Evolutionary conservation across 2,329 filamentous ascomycete species (phyloP), one percentile per base, ranked within the genome.

Genomic region (Arthrobotrys pseudoclavata): DNA sequence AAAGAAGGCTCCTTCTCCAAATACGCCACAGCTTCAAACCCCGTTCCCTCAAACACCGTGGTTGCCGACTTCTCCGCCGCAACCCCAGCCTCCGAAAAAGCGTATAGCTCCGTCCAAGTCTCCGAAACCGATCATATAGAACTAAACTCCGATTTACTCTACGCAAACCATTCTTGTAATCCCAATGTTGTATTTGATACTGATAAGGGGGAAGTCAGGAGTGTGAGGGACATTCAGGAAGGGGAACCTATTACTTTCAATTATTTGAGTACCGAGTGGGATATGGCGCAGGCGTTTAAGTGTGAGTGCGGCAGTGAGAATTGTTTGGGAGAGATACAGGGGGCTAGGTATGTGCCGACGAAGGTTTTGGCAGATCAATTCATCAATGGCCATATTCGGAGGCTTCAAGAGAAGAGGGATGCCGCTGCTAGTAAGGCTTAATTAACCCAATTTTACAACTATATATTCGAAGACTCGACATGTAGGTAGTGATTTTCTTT

Each of bases 181-280:
- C 89, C 89, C 24, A 88, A 88, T 82, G 85, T 91, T 76, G 88
- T 90, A 79, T 90, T 91, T 79, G 89, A 91, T 82, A 89, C 86
- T 50, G 83, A 84, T 72, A 87, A 86, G 82, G 84, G 87, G 79
- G 87, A 87, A 80, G 84, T 92, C 79, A 84, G 90, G 26, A 89
- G 88, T 10, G 88, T 87, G 22, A 85, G 86, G 67, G 88, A 89
- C 37, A 85, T 90, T 64, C 82, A 84, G 66, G 82, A 84, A 3
- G 88, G 87, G 60, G 87, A 90, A 76, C 89, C 90, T 82, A 84
- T 90, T 55, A 89, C 88, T 82, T 93, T 92, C 85, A 93, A 92
- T 84, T 93, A 93, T 81, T 90, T 91, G 3, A 91, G 89, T 67
- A 92, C 90, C 0, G 91, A 93, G 84, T 93, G 90, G 90, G 81